Conservation (phyloP, 306 rosid species). For the Argentina anserina region DNA sequence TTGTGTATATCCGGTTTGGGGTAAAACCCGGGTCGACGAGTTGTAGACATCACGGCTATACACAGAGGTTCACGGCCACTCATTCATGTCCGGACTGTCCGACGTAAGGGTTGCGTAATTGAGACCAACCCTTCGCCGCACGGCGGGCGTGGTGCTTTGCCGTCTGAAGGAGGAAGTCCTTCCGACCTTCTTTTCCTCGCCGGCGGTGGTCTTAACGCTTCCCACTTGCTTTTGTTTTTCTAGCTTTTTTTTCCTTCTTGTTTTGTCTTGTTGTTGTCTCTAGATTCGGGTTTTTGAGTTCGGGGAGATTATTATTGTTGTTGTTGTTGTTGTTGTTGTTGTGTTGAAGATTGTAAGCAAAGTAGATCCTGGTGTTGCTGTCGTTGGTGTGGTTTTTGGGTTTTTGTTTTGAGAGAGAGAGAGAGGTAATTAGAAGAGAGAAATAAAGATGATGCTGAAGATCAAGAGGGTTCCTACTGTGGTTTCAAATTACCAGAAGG, state of each 20-base stretch:
- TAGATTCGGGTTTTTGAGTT: too few species aligned
- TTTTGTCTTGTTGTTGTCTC: too few species aligned
- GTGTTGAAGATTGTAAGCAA: too few species aligned
- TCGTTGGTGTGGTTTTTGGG: constrained; percentile 10
- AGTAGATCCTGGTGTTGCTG: constrained; percentile 1
- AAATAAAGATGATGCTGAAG: constrained; percentile 46
- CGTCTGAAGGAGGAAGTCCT: constrained; percentile 99
- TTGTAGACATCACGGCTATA: constrained; percentile 99
- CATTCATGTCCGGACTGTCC: constrained; percentile 71
- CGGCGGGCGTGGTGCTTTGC: constrained; percentile 99
- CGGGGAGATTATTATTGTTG: background rate
- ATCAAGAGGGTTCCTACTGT: constrained; percentile 92
- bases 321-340: background rate
- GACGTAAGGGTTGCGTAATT: constrained; percentile 70
- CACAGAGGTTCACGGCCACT: constrained; percentile 55
- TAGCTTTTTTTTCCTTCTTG: constrained; percentile 4
- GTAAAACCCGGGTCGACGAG: constrained; percentile 64
- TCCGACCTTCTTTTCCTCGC: constrained; percentile 98
- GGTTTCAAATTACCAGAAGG: constrained; percentile 87
- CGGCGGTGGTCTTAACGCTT: constrained; percentile 63
- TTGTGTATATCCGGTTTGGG: constrained; percentile 26
- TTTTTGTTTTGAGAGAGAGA: background rate
- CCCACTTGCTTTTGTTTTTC: background rate
- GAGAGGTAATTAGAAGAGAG: background rate
- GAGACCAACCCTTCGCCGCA: constrained; percentile 95